A percentile compares a stretch with the other conserved stretches of the same genome.
These are phyloP conservation scores for Venturia nashicola DNA, from an alignment of 2,329 filamentous ascomycete genomes.

Conservation along the genomic window DNA sequence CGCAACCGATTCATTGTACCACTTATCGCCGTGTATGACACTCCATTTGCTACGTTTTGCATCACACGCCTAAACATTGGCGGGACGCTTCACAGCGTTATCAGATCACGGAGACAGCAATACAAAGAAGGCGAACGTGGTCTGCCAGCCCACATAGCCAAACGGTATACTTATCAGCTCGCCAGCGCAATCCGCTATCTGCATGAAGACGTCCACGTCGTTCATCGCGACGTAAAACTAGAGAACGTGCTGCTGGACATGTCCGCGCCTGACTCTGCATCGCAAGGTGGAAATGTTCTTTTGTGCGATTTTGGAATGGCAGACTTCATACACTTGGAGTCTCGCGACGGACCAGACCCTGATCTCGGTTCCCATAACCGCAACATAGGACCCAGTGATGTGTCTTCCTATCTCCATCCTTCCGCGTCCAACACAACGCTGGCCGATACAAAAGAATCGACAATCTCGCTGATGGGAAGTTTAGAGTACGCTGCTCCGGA, in stretches of 20 bases:
- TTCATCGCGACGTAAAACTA: conserved; percentile 57
- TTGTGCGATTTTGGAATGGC: conserved; percentile 60
- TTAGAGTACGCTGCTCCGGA: conserved; percentile 43
- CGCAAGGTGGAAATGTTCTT: conserved; percentile 42
- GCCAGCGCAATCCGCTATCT: conserved; percentile 53
- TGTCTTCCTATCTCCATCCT: conserved; percentile 1
- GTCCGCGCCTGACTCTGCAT: conserved; percentile 32
- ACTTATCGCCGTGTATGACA: conserved; percentile 52
- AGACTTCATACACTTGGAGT: conserved; percentile 49
- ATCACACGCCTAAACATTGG: conserved; percentile 53
- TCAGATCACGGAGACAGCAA: conserved; percentile 26
- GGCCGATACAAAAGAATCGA: not conserved
- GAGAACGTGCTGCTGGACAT: conserved; percentile 56
- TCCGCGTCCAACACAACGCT: not conserved
- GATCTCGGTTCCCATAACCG: conserved; percentile 35
- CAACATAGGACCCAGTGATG: conserved; percentile 39
- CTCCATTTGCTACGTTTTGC: conserved; percentile 56
- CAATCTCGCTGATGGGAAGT: conserved; percentile 35
- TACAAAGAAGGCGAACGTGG: conserved; percentile 21
- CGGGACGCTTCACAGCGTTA: conserved; percentile 51
- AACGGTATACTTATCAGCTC: conserved; percentile 50
- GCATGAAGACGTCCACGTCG: conserved; percentile 53
- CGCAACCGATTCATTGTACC: conserved; percentile 50
- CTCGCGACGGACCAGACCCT: conserved; percentile 31
- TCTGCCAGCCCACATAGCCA: conserved; percentile 38